Evolutionary conservation across 2,329 filamentous ascomycete genomes (phyloP).

Genomic region (Penicillium sp.): DNA sequence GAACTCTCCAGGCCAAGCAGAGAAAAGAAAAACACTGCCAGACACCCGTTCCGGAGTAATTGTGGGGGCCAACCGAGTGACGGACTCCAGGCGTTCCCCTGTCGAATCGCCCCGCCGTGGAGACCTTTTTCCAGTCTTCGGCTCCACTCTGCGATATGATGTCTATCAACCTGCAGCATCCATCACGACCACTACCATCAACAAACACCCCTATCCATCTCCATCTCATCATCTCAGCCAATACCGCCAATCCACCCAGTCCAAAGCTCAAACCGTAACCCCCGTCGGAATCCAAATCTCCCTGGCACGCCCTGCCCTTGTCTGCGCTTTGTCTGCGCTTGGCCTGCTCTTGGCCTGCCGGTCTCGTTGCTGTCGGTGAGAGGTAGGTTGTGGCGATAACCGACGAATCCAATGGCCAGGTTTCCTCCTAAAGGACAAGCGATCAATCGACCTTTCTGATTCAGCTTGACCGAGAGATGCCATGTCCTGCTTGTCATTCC

Average conservation of each 20-base stretch:
- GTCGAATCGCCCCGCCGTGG: background rate
- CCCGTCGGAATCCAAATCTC: background rate
- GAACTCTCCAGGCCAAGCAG: background rate
- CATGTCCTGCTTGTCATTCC: background rate
- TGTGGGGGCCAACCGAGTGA: background rate
- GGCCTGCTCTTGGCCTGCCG: background rate
- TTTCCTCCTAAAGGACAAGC: background rate
- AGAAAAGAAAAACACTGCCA: background rate
- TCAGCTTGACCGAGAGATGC: background rate
- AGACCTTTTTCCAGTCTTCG: background rate
- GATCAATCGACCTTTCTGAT: background rate
- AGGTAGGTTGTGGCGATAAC: slow-evolving; percentile 1
- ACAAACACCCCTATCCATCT: background rate
- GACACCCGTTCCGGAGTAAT: background rate
- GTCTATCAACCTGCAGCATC: background rate
- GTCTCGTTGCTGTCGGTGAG: slow-evolving; percentile 8
- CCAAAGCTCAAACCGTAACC: background rate
- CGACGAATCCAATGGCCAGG: background rate
- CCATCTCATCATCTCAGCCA: background rate
- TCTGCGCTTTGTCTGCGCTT: background rate
- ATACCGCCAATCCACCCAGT: background rate
- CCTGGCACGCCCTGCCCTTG: background rate
- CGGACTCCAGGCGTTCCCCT: background rate
- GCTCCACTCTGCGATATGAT: slow-evolving; percentile 5
- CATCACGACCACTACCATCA: background rate